phyloP scores from a whole-genome alignment of 768 basidiomycete genomes.

The Boletus sensibilis region DNA sequence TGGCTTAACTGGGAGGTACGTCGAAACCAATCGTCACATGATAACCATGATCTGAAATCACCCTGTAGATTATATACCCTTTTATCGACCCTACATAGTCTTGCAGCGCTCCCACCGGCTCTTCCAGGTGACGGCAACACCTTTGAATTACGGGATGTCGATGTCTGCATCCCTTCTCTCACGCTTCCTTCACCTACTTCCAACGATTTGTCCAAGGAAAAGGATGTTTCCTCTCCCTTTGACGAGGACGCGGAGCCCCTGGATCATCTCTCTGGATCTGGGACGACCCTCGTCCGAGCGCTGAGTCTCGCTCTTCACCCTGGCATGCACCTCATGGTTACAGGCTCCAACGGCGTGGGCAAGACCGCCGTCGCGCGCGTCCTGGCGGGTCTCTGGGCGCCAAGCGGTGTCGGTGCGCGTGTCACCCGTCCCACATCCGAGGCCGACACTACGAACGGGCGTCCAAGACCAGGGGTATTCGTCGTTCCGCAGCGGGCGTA shows the following conservation, averaged over 20 bases:
- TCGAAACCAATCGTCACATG: not conserved
- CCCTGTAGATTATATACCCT: conserved; percentile 75
- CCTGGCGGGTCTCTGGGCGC: conserved; percentile 86
- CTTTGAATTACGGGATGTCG: conserved; percentile 66
- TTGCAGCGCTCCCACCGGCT: conserved; percentile 50
- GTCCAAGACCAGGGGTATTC: conserved; percentile 52
- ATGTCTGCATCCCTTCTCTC: conserved; percentile 60
- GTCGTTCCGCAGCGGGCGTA: conserved; percentile 93
- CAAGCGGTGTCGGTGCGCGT: conserved; percentile 38
- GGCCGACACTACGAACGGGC: conserved; percentile 33
- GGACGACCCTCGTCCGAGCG: conserved; percentile 59
- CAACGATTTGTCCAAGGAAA: conserved; percentile 4
- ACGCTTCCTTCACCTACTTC: not conserved
- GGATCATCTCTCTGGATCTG: conserved; percentile 21
- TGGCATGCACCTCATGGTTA: conserved; percentile 91
- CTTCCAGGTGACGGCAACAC: conserved; percentile 35
- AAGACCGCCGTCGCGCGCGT: conserved; percentile 90
- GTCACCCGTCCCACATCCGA: conserved; percentile 32
- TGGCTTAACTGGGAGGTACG: conserved; percentile 70
- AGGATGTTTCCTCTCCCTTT: not conserved
- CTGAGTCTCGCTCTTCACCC: conserved; percentile 60
- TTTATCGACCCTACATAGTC: conserved; percentile 78
- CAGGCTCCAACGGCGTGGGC: conserved; percentile 89
- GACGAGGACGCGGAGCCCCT: conserved; percentile 18
- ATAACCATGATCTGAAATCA: not conserved